These are phyloP conservation scores for Neotropicomus parvogracilis DNA, from an alignment of 1,284 basidiomycete genomes.

Conservation along the genomic window DNA sequence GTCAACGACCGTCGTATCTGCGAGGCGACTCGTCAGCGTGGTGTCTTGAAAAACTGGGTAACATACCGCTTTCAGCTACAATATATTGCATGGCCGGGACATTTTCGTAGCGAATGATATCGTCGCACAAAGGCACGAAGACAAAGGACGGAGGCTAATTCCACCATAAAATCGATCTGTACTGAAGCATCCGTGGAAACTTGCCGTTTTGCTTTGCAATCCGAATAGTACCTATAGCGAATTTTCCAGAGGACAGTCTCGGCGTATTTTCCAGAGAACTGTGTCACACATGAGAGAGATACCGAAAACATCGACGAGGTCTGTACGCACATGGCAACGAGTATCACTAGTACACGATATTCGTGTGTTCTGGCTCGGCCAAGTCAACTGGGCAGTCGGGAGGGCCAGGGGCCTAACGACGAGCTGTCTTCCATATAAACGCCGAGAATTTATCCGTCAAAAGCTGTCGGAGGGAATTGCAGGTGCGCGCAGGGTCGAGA, in stretches of 20 bases:
- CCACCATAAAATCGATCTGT: not conserved
- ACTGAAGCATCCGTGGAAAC: not conserved
- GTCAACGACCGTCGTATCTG: not conserved
- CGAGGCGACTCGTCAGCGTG: not conserved
- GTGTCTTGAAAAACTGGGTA: not conserved
- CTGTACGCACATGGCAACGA: conserved; percentile 15
- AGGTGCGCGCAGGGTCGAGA: conserved; percentile 21
- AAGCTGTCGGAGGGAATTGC: conserved; percentile 16
- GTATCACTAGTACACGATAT: conserved; percentile 23
- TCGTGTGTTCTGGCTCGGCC: conserved; percentile 30
- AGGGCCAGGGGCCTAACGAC: not conserved
- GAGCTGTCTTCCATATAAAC: not conserved
- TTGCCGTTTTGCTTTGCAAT: not conserved
- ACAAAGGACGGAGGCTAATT: not conserved
- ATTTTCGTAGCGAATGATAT: not conserved
- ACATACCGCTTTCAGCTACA: not conserved
- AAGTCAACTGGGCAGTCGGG: conserved; percentile 29
- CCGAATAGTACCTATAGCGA: conserved; percentile 13
- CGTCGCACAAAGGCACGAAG: not conserved
- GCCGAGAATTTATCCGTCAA: conserved; percentile 18
- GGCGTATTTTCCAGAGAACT: conserved; percentile 1
- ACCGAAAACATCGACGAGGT: not conserved
- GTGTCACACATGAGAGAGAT: not conserved
- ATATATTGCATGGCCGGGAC: conserved; percentile 3
- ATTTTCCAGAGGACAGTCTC: conserved; percentile 5